phyloP scores from a whole-genome alignment of 2,329 filamentous ascomycete genomes.

The Tolypocladium endophyticum region DNA sequence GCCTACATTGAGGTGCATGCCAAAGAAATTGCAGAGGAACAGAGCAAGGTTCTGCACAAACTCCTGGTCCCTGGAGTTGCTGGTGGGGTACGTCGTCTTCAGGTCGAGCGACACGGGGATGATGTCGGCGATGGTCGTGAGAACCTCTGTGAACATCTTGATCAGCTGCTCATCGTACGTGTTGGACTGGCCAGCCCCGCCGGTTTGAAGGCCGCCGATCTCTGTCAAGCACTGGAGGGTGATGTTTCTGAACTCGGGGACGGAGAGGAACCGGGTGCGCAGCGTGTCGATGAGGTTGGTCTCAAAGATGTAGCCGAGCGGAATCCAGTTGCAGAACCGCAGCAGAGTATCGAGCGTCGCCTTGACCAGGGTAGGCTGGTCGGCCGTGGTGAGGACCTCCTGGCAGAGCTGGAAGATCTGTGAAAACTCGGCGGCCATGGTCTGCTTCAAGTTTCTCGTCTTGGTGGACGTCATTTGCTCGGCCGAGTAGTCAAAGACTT shows the following conservation, averaged over 20 bases:
- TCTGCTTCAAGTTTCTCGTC: conserved; percentile 91
- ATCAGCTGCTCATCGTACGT: conserved; percentile 93
- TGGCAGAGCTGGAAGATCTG: conserved; percentile 97
- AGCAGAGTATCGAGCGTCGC: conserved; percentile 94
- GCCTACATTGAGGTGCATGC: conserved; percentile 72
- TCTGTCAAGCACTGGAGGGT: conserved; percentile 95
- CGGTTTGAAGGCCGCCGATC: conserved; percentile 87
- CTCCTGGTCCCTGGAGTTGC: conserved; percentile 89
- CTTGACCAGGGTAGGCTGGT: conserved; percentile 80
- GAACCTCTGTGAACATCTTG: conserved; percentile 95
- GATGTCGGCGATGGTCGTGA: conserved; percentile 86
- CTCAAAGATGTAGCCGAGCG: conserved; percentile 96
- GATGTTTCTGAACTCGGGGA: conserved; percentile 91
- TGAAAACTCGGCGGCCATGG: conserved; percentile 98
- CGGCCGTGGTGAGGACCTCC: conserved; percentile 84
- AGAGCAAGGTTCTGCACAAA: conserved; percentile 95
- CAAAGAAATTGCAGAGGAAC: conserved; percentile 95
- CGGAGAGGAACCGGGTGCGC: conserved; percentile 82
- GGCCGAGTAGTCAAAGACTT: conserved; percentile 97
- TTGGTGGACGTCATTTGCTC: conserved; percentile 99
- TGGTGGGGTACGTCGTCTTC: conserved; percentile 81
- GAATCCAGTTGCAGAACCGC: conserved; percentile 98
- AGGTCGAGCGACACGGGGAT: conserved; percentile 86
- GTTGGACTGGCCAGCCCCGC: conserved; percentile 51
- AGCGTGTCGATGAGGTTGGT: conserved; percentile 92